Percentiles rank a stretch among this genome's conserved stretches.
phyloP scores from a whole-genome alignment of 2,329 filamentous ascomycete genomes.

The Calonectria multiphialidica region DNA sequence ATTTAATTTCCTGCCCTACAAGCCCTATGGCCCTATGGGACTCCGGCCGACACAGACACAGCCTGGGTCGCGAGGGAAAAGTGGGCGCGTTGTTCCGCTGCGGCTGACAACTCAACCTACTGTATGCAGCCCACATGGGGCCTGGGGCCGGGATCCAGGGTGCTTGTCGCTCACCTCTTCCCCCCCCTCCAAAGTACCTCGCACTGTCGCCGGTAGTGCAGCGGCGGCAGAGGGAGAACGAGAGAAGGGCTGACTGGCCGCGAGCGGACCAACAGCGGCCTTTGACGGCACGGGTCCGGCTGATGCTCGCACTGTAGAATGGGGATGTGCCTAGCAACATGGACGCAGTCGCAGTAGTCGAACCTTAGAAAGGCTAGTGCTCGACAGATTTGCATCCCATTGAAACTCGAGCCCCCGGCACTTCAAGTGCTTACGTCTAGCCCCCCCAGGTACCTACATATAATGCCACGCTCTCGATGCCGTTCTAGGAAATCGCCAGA shows the following conservation, averaged over 20 bases:
- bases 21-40: slow-evolving; percentile 27
- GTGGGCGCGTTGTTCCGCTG: slow-evolving; percentile 13
- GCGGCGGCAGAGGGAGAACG: no score
- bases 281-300: background rate
- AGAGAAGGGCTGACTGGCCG: background rate
- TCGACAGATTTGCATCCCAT: background rate
- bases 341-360: slow-evolving; percentile 4
- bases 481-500: background rate
- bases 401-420: background rate
- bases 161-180: background rate
- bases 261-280: background rate
- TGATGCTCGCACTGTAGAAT: background rate
- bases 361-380: background rate
- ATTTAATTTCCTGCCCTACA: slow-evolving; percentile 29
- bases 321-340: background rate
- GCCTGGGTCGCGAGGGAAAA: background rate
- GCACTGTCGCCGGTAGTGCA: background rate
- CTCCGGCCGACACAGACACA: background rate
- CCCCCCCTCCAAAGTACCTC: no score
- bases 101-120: slow-evolving; percentile 22
- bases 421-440: background rate
- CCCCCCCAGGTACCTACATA: slow-evolving; percentile 3
- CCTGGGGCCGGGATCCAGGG: slow-evolving; percentile 1
- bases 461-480: background rate
- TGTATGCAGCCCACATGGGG: background rate